These are phyloP conservation scores for Suillus fuscotomentosus DNA, from an alignment of 768 basidiomycete species.

Conservation along the genomic window DNA sequence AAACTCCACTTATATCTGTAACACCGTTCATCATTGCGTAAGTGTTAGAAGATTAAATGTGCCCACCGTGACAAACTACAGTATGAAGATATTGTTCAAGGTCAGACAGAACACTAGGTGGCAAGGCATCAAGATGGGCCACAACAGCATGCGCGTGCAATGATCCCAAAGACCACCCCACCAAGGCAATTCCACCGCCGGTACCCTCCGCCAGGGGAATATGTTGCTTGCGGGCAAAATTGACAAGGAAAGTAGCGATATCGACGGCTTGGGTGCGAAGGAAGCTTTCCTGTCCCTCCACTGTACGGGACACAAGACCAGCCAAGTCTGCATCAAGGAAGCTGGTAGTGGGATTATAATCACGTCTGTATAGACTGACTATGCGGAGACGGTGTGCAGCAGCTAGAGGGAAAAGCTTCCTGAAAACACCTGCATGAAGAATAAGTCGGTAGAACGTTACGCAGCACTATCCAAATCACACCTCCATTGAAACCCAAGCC, in stretches of 20 bases:
- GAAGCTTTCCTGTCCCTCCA: slow-evolving; percentile 2
- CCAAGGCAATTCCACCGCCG: slow-evolving; percentile 7
- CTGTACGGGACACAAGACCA: not conserved
- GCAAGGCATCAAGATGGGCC: slow-evolving; percentile 8
- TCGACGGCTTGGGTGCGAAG: slow-evolving; percentile 6
- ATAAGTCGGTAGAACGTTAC: not conserved
- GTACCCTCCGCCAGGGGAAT: slow-evolving; percentile 3
- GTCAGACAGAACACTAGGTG: not conserved
- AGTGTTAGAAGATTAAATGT: not conserved
- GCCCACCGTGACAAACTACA: slow-evolving; percentile 8
- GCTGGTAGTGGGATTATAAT: slow-evolving; percentile 24
- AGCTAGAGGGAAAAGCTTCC: slow-evolving; percentile 22
- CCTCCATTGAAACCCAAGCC: slow-evolving; percentile 13
- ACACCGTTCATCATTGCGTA: not conserved
- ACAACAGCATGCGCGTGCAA: slow-evolving; percentile 4
- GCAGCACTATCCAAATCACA: not conserved
- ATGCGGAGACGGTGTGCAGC: slow-evolving; percentile 20
- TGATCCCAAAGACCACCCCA: slow-evolving; percentile 12
- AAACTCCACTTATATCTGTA: not conserved
- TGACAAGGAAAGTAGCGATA: slow-evolving; percentile 8
- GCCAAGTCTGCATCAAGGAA: slow-evolving; percentile 12
- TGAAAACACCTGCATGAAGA: slow-evolving; percentile 5
- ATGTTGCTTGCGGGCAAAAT: slow-evolving; percentile 5
- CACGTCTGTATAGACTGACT: slow-evolving; percentile 25
- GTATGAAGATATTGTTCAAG: slow-evolving; percentile 7